phyloP scores from a whole-genome alignment of 306 rosid species.

The Rubus parviflorus region DNA sequence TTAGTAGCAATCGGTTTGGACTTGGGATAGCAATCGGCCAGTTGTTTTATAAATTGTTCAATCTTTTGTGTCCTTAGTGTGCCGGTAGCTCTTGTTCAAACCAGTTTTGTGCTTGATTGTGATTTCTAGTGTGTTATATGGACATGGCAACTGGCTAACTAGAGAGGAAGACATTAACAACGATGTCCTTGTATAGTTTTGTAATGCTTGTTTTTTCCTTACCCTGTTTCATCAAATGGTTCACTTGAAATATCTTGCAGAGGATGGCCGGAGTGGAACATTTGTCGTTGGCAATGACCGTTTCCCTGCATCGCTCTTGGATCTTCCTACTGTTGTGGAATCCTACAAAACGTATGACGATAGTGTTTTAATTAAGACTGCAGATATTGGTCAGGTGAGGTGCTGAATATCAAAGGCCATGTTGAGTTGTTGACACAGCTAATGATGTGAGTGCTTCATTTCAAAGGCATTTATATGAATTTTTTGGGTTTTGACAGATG shows the following conservation, averaged over 20 bases:
- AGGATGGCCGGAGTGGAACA: slow-evolving; percentile 63
- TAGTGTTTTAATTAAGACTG: slow-evolving; percentile 71
- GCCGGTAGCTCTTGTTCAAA: not conserved
- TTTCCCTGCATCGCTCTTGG: slow-evolving; percentile 81
- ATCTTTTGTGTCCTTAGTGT: not conserved
- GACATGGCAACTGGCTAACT: not conserved
- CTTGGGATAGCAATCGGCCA: not conserved
- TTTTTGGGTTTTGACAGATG: slow-evolving; percentile 44
- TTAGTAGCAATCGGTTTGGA: not conserved
- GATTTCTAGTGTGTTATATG: not conserved
- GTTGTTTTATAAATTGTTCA: not conserved
- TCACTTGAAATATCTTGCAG: slow-evolving; percentile 27
- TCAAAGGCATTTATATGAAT: slow-evolving; percentile 4
- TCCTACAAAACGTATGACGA: slow-evolving; percentile 88
- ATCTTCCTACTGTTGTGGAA: slow-evolving; percentile 78
- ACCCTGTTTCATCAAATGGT: not conserved
- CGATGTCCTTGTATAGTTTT: no score
- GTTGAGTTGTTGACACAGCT: not conserved
- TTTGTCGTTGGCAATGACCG: slow-evolving; percentile 60
- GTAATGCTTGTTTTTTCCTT: not conserved
- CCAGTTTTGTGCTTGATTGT: not conserved
- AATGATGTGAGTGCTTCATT: slow-evolving; percentile 1
- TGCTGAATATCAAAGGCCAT: not conserved
- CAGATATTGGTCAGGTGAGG: slow-evolving; percentile 65
- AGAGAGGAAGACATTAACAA: not conserved